Conservation (phyloP, 148 eudicot genomes). For the Nyssa sinensis region DNA sequence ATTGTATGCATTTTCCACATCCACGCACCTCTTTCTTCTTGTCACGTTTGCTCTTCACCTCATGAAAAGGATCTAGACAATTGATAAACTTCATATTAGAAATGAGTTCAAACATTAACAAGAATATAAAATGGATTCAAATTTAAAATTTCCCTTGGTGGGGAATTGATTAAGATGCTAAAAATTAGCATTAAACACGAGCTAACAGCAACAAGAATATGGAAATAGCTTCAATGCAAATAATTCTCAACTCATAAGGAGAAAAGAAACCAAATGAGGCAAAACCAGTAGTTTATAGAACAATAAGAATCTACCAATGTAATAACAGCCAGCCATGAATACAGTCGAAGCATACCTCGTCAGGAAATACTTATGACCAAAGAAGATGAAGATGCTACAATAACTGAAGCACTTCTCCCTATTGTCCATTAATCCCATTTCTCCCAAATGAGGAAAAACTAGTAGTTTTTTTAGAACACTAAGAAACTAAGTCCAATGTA, state of each 20-base stretch:
- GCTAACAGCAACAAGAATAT: not conserved
- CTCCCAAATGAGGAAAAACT: not conserved
- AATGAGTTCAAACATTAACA: constrained; percentile 12
- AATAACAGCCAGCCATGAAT: too few relatives aligned
- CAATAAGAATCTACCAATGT: too few relatives aligned
- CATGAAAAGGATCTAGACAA: constrained; percentile 84
- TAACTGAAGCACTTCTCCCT: too few relatives aligned
- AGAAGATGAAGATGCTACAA: too few relatives aligned
- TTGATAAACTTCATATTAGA: constrained; percentile 38
- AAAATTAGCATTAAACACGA: not conserved
- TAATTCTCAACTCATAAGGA: not conserved
- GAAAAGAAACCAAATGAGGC: not conserved
- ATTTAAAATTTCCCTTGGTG: not conserved
- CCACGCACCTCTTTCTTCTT: constrained; percentile 95
- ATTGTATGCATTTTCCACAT: constrained; percentile 16
- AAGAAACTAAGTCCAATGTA: not conserved
- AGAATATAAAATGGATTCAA: not conserved
- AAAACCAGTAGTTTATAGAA: not conserved
- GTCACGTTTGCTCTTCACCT: constrained; percentile 99
- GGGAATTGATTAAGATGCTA: not conserved
- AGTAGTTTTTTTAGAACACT: not conserved
- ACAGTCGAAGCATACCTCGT: too few relatives aligned
- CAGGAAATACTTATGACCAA: too few relatives aligned
- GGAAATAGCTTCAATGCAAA: not conserved
- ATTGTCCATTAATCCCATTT: too few relatives aligned